Conservation (phyloP, 2,329 filamentous ascomycete genomes). For the Nemania serpens region DNA sequence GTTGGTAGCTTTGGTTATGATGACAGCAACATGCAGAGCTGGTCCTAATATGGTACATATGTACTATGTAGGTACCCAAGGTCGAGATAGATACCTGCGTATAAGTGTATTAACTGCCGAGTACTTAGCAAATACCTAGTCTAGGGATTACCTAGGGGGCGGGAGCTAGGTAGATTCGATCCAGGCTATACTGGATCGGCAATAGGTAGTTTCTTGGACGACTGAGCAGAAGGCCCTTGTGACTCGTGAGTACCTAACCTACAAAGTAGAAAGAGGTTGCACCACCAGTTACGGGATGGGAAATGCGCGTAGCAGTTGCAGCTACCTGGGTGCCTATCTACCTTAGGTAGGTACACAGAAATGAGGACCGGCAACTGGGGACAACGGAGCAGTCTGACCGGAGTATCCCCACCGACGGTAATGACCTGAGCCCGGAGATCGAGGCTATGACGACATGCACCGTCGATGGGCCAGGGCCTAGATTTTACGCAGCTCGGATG, state of each 20-base stretch:
- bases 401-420: background rate
- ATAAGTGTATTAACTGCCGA: no score
- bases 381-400: background rate
- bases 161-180: background rate
- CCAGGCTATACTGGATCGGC: background rate
- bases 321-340: background rate
- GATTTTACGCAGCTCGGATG: background rate
- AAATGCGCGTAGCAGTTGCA: background rate
- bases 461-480: background rate
- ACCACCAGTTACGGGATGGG: no score
- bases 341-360: no score
- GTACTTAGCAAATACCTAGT: no score
- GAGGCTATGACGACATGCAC: conserved; percentile 23
- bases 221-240: background rate
- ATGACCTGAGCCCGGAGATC: conserved; percentile 2
- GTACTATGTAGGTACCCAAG: no score
- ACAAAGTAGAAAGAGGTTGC: no score
- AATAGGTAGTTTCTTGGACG: conserved; percentile 4
- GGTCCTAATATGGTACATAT: no score
- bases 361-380: no score
- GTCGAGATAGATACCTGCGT: no score
- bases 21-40: no score
- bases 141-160: no score
- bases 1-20: background rate
- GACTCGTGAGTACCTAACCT: no score